Evolutionary conservation across 2,329 filamentous ascomycete genomes (phyloP).

Genomic region (Trichoderma sp.): DNA sequence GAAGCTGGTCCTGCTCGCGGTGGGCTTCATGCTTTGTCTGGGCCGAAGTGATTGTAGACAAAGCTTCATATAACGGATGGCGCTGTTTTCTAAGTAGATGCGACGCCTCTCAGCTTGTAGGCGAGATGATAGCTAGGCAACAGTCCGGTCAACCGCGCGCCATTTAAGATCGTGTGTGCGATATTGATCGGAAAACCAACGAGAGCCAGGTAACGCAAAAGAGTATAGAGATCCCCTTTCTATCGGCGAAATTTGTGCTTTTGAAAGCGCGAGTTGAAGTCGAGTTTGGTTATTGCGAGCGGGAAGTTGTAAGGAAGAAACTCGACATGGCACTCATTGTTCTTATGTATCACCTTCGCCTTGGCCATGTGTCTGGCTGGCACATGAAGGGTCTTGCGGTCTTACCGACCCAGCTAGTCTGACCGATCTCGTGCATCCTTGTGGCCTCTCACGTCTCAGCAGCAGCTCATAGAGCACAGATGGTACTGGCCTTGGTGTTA

Average conservation of each 20-base stretch:
- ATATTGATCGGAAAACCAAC: background rate
- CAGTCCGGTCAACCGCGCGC: background rate
- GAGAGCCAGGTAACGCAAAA: background rate
- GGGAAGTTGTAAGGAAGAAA: background rate
- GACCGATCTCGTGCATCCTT: slow-evolving; percentile 12
- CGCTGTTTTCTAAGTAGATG: background rate
- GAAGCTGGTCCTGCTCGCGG: background rate
- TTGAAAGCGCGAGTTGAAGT: background rate
- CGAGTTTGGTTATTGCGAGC: background rate
- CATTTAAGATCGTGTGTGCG: background rate
- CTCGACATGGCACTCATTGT: background rate
- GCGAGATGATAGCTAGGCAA: background rate
- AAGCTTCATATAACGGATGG: background rate
- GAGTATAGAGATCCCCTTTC: background rate
- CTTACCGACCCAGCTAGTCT: slow-evolving; percentile 6
- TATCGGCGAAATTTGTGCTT: background rate
- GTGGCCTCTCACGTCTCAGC: background rate
- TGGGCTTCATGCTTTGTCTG: background rate
- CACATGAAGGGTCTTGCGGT: slow-evolving; percentile 15
- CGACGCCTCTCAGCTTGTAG: background rate
- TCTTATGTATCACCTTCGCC: background rate
- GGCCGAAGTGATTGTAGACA: background rate
- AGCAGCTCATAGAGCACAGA: background rate
- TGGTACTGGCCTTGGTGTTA: background rate
- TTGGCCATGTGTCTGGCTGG: slow-evolving; percentile 3